Conservation (phyloP, 768 basidiomycete species). For the Russula sp. region DNA sequence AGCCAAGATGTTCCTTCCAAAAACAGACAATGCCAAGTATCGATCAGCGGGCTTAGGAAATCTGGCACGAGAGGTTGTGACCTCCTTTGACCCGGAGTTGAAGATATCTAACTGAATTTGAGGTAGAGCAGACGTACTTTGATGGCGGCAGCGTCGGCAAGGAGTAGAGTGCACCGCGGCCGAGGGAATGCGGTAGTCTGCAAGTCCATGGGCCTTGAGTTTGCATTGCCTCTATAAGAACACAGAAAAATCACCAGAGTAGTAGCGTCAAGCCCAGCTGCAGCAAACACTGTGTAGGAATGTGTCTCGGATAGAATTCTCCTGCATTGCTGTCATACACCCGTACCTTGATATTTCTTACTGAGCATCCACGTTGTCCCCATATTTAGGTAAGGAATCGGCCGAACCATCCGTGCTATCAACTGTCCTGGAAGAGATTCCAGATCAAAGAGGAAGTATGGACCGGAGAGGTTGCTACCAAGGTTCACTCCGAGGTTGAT, state of each 20-base stretch:
- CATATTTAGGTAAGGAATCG: neutral
- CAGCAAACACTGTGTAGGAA: constrained; percentile 4
- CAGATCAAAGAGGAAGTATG: neutral
- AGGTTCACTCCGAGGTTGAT: neutral
- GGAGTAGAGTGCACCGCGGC: neutral
- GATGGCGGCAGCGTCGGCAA: constrained; percentile 15
- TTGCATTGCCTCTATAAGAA: neutral
- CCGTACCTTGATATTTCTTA: constrained; percentile 3
- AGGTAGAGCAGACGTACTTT: constrained; percentile 3
- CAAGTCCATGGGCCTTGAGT: neutral
- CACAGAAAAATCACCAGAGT: neutral
- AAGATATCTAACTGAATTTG: too few species aligned
- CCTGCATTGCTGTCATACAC: too few species aligned
- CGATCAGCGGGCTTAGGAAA: constrained; percentile 50
- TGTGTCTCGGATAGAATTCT: neutral
- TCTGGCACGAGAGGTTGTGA: constrained; percentile 39
- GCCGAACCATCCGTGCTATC: neutral
- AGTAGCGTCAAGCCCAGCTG: constrained; percentile 8
- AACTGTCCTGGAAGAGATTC: neutral
- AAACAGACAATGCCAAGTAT: constrained; percentile 42
- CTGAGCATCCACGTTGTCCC: neutral
- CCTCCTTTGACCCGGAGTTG: constrained; percentile 34
- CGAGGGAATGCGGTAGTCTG: constrained; percentile 6
- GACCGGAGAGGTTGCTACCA: constrained; percentile 2
- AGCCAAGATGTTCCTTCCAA: constrained; percentile 56